These are phyloP conservation scores for Trichoderma atrobrunneum DNA, from an alignment of 2,329 filamentous ascomycete species.

Conservation along the genomic window DNA sequence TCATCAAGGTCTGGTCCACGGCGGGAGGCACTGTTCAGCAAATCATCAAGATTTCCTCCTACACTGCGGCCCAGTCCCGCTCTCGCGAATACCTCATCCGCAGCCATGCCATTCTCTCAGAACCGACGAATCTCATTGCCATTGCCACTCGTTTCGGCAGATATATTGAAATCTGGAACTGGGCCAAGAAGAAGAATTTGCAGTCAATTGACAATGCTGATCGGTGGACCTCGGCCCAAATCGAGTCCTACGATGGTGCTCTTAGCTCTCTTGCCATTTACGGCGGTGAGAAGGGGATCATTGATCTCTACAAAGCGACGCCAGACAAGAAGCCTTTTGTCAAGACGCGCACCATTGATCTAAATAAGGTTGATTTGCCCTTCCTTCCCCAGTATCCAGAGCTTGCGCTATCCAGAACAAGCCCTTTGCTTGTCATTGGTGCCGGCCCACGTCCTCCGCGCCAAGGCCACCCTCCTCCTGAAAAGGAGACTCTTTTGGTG, in stretches of 20 bases:
- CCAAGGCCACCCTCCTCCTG: slow-evolving; percentile 37
- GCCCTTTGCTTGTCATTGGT: slow-evolving; percentile 38
- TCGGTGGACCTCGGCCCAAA: slow-evolving; percentile 38
- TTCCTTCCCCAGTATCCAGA: slow-evolving; percentile 40
- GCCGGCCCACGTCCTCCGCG: slow-evolving; percentile 40
- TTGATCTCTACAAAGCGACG: slow-evolving; percentile 35
- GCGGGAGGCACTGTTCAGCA: slow-evolving; percentile 73
- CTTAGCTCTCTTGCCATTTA: slow-evolving; percentile 38
- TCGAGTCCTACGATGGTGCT: slow-evolving; percentile 35
- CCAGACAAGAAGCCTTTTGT: slow-evolving; percentile 38
- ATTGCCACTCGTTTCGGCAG: slow-evolving; percentile 41
- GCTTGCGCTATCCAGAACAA: slow-evolving; percentile 39
- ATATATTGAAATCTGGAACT: slow-evolving; percentile 40
- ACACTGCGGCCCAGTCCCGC: slow-evolving; percentile 38
- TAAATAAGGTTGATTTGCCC: slow-evolving; percentile 36
- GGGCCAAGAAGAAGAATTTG: slow-evolving; percentile 39
- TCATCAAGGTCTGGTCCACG: slow-evolving; percentile 86
- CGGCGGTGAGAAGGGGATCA: slow-evolving; percentile 29
- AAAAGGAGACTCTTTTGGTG: slow-evolving; percentile 38
- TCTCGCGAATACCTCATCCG: slow-evolving; percentile 44
- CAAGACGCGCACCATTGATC: slow-evolving; percentile 35
- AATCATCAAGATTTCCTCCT: slow-evolving; percentile 39
- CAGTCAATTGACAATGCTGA: slow-evolving; percentile 38
- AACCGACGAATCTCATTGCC: slow-evolving; percentile 37
- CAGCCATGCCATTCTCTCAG: slow-evolving; percentile 42